Conservation (phyloP, 192 early-diverging fungal genomes). For the Entomortierella lignicola region DNA sequence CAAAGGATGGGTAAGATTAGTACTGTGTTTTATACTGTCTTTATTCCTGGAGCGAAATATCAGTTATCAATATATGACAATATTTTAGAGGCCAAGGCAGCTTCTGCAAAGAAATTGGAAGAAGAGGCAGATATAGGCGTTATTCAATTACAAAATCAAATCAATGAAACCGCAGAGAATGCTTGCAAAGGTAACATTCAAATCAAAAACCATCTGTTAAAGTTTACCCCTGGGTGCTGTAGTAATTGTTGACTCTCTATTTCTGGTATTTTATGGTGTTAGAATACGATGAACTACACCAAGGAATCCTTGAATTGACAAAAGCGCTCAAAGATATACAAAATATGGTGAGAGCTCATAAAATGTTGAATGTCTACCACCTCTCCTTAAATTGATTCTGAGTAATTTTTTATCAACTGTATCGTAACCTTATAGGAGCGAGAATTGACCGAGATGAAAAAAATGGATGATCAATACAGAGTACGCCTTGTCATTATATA, state of each 20-base stretch:
- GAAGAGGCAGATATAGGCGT: conserved; percentile 21
- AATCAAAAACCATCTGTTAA: background rate
- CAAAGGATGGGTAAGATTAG: conserved; percentile 24
- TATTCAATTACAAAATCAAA: conserved; percentile 10
- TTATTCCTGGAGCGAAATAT: background rate
- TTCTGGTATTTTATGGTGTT: background rate
- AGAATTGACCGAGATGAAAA: conserved; percentile 26
- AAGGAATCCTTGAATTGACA: conserved; percentile 19
- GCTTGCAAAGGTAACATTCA: conserved; percentile 23
- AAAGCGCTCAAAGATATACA: conserved; percentile 36
- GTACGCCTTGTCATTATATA: conserved; percentile 25
- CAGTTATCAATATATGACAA: background rate
- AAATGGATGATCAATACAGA: conserved; percentile 46
- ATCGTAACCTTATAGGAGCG: conserved; percentile 12
- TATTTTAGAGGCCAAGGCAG: conserved; percentile 11
- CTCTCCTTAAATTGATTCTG: background rate
- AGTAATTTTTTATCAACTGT: background rate
- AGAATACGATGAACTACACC: conserved; percentile 31
- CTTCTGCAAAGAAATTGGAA: conserved; percentile 2
- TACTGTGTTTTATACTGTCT: background rate
- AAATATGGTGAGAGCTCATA: conserved; percentile 18
- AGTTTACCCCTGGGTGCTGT: no score
- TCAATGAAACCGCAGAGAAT: conserved; percentile 19
- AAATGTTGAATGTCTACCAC: background rate
- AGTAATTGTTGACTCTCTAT: no score